These are phyloP conservation scores for Spiromyces aspiralis DNA, from an alignment of 371 early-diverging fungal species.

Conservation along the genomic window DNA sequence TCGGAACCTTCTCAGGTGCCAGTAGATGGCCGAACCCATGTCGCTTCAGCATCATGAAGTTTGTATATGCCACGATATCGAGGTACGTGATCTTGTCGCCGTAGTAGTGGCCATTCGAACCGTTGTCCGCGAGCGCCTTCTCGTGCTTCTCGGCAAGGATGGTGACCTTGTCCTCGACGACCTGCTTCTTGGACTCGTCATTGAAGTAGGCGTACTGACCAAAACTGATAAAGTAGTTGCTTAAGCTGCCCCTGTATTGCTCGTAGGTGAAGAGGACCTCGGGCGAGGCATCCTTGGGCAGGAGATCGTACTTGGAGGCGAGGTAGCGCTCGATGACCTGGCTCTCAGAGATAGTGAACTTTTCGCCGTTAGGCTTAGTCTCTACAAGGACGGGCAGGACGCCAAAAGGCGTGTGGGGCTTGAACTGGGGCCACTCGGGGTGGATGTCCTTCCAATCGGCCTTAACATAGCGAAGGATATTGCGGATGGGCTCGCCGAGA, in stretches of 20 bases:
- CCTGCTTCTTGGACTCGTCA: slow-evolving; percentile 10
- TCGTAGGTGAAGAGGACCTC: slow-evolving; percentile 19
- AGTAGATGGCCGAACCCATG: neutral
- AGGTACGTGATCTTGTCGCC: slow-evolving; percentile 16
- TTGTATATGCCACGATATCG: slow-evolving; percentile 6
- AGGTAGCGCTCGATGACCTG: slow-evolving; percentile 35
- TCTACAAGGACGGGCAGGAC: slow-evolving; percentile 33
- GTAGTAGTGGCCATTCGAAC: slow-evolving; percentile 18
- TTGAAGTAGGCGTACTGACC: neutral
- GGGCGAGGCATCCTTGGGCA: slow-evolving; percentile 12
- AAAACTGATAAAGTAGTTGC: slow-evolving; percentile 5
- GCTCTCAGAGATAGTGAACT: slow-evolving; percentile 28
- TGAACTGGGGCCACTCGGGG: slow-evolving; percentile 27
- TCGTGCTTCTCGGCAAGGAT: slow-evolving; percentile 14
- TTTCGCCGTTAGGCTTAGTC: slow-evolving; percentile 12
- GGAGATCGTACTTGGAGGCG: slow-evolving; percentile 21
- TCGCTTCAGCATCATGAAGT: slow-evolving; percentile 1
- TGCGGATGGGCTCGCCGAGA: slow-evolving; percentile 12
- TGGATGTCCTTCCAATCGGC: slow-evolving; percentile 19
- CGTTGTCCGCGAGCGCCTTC: slow-evolving; percentile 16
- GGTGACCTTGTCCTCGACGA: slow-evolving; percentile 4
- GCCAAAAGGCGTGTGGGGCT: slow-evolving; percentile 31
- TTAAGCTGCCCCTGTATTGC: slow-evolving; percentile 20
- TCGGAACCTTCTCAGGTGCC: neutral
- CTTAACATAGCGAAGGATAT: slow-evolving; percentile 9